Evolutionary conservation across 164 flowering plant species (phyloP).

Genomic region (Amborella trichopoda): DNA sequence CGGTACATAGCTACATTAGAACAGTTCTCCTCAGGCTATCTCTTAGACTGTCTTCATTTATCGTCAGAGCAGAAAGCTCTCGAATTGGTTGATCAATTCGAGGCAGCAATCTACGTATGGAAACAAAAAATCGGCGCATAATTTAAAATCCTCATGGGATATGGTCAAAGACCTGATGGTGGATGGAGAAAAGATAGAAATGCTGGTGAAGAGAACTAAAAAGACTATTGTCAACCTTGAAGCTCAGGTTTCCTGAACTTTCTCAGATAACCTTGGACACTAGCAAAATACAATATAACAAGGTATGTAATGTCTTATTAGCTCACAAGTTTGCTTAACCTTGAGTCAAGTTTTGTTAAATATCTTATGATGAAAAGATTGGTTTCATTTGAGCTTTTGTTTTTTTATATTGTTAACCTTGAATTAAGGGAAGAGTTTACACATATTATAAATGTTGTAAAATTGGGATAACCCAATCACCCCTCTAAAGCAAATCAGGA

Average conservation of each 20-base stretch:
- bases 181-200: conserved; percentile 65
- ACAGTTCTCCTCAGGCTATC: conserved; percentile 57
- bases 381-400: no score
- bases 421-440: no score
- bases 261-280: conserved; percentile 87
- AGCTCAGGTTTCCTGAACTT: conserved; percentile 77
- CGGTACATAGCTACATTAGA: conserved; percentile 41
- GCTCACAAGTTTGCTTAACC: no score
- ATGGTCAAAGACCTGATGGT: conserved; percentile 66
- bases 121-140: conserved; percentile 58
- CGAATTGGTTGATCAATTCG: conserved; percentile 85
- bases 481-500: no score
- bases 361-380: no score
- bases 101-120: conserved; percentile 92
- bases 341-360: no score
- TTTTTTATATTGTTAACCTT: no score
- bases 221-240: conserved; percentile 56
- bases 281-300: conserved; percentile 78
- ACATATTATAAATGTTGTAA: no score
- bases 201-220: conserved; percentile 75
- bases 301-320: no score
- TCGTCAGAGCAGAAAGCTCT: conserved; percentile 89
- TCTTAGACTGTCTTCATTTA: conserved; percentile 56
- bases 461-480: no score
- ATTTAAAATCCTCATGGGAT: conserved; percentile 76